These are phyloP conservation scores for Rubroboletus satanas DNA, from an alignment of 768 basidiomycete genomes.

Conservation along the genomic window DNA sequence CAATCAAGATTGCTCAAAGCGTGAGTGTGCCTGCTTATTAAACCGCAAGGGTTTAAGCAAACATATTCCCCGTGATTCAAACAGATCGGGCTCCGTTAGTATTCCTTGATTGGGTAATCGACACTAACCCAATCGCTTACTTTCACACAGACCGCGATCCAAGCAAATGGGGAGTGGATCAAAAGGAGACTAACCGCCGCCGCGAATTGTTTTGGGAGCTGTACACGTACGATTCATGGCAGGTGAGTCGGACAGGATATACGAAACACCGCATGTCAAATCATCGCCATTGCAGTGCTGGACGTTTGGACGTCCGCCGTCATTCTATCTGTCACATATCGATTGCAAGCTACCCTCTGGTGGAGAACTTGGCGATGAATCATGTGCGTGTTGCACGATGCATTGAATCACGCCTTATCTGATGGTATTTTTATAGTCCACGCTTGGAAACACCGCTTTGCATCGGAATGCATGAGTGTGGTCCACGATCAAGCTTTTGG, in stretches of 20 bases:
- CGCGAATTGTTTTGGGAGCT: constrained; percentile 67
- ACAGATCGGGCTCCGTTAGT: constrained; percentile 70
- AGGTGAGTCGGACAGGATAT: constrained; percentile 20
- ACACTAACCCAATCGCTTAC: constrained; percentile 4
- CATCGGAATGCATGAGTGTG: constrained; percentile 64
- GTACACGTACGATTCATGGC: constrained; percentile 37
- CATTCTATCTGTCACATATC: constrained; percentile 62
- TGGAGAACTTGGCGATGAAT: constrained; percentile 49
- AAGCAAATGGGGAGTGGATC: constrained; percentile 60
- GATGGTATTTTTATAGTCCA: constrained; percentile 40
- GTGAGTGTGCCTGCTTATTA: constrained; percentile 40
- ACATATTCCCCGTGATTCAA: constrained; percentile 4
- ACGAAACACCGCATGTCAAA: constrained; percentile 25
- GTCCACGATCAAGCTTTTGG: constrained; percentile 71
- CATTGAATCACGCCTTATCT: neutral
- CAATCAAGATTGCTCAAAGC: constrained; percentile 67
- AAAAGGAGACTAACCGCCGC: constrained; percentile 54
- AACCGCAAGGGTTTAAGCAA: neutral
- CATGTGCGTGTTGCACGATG: constrained; percentile 43
- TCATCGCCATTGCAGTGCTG: constrained; percentile 46
- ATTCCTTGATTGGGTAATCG: neutral
- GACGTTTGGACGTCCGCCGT: constrained; percentile 68
- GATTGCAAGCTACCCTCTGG: constrained; percentile 60
- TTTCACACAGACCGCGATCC: constrained; percentile 56
- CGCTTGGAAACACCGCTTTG: constrained; percentile 67